Percentiles rank a stretch among this genome's conserved stretches.
Conservation (phyloP, 164 flowering plant species). For the Cinnamomum chago region DNA sequence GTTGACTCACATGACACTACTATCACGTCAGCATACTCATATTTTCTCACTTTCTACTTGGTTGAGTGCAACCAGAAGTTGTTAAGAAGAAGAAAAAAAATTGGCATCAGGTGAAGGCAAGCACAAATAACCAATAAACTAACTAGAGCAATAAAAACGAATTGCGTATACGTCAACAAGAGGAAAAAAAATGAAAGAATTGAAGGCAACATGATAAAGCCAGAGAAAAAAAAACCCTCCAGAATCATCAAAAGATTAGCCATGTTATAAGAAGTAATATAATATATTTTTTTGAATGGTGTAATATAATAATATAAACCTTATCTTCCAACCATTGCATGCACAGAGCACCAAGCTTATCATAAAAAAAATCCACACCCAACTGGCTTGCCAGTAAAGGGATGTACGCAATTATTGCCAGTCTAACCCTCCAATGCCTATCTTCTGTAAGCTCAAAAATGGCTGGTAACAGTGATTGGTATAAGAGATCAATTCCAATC, state of each 20-base stretch:
- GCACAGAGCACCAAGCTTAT: constrained; percentile 89
- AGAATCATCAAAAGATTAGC: not conserved
- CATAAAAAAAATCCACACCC: constrained; percentile 94
- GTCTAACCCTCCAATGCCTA: constrained; percentile 96
- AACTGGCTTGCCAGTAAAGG: constrained; percentile 93
- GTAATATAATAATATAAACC: too few species aligned
- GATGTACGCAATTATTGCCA: constrained; percentile 91
- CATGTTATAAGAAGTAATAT: not conserved
- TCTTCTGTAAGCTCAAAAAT: constrained; percentile 99
- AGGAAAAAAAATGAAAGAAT: not conserved
- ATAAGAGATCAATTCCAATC: constrained; percentile 90
- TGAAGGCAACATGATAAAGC: not conserved
- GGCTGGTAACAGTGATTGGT: constrained; percentile 87
- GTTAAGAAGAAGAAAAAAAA: not conserved
- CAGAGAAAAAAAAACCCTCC: not conserved
- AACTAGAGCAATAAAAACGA: not conserved
- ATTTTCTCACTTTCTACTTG: not conserved
- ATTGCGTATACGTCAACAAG: too few species aligned
- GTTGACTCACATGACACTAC: not conserved
- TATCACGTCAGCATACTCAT: not conserved
- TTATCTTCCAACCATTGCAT: constrained; percentile 85
- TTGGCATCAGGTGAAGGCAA: not conserved
- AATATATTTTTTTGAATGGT: too few species aligned
- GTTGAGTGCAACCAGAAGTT: not conserved
- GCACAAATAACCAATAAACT: not conserved